Evolutionary conservation across 768 basidiomycete species (phyloP).

Genomic region (Royoungia palumana): DNA sequence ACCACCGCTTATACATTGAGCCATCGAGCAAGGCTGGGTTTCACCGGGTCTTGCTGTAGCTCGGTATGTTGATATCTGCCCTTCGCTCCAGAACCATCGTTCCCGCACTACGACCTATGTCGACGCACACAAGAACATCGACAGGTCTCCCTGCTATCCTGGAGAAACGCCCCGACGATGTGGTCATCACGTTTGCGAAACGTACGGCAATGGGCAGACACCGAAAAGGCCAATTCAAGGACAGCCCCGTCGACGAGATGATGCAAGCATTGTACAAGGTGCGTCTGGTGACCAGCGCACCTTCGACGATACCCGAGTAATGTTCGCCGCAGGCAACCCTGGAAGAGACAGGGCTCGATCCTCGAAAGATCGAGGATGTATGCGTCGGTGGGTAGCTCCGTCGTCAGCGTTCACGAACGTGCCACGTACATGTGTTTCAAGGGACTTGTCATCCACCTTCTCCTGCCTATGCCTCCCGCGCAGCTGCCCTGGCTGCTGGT

Average conservation of each 20-base stretch:
- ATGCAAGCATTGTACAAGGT: constrained; percentile 81
- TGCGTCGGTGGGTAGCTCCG: constrained; percentile 60
- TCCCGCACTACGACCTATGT: constrained; percentile 24
- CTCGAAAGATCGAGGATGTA: constrained; percentile 74
- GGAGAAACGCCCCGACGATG: constrained; percentile 74
- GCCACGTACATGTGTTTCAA: constrained; percentile 24
- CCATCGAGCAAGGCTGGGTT: constrained; percentile 1
- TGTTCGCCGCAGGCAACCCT: constrained; percentile 52
- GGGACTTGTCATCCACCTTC: constrained; percentile 84
- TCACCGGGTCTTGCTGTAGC: not conserved
- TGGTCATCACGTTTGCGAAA: constrained; percentile 86
- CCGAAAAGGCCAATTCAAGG: constrained; percentile 91
- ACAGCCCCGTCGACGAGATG: constrained; percentile 83
- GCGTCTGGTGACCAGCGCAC: constrained; percentile 7
- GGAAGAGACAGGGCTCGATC: constrained; percentile 63
- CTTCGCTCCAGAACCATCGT: constrained; percentile 12
- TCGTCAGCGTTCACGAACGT: not conserved
- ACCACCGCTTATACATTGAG: too few relatives aligned
- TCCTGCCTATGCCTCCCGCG: constrained; percentile 77
- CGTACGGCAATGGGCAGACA: constrained; percentile 86
- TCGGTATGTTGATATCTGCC: constrained; percentile 17
- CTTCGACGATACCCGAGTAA: not conserved
- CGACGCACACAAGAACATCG: constrained; percentile 34
- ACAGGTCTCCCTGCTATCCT: constrained; percentile 53
- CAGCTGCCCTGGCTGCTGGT: constrained; percentile 84